Conservation (phyloP, 2,329 filamentous ascomycete genomes). For the Cladobotryum protrusum region DNA sequence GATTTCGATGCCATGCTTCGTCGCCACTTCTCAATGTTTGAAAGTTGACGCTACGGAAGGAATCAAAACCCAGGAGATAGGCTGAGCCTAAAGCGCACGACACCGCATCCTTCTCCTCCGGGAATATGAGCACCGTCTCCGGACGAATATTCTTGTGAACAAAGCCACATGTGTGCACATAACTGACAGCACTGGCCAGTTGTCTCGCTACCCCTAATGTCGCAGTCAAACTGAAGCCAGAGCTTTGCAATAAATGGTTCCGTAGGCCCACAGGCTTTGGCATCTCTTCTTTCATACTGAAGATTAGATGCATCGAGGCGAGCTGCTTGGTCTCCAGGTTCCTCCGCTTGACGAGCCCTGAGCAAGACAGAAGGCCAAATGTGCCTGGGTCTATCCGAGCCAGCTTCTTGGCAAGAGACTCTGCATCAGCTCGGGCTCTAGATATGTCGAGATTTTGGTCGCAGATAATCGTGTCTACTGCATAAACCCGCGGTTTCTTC, state of each 20-base stretch:
- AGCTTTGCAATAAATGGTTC: constrained; percentile 1
- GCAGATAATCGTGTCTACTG: constrained; percentile 20
- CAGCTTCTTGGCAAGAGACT: constrained; percentile 9
- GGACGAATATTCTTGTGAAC: constrained; percentile 43
- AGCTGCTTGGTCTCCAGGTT: constrained; percentile 2
- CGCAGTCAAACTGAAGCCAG: constrained; percentile 22
- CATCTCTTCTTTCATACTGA: constrained; percentile 2
- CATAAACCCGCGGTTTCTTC: constrained; percentile 4
- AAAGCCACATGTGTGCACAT: constrained; percentile 39
- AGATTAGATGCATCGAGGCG: constrained; percentile 9
- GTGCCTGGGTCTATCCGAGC: not conserved
- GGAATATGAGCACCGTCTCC: constrained; percentile 28
- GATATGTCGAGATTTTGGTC: constrained; percentile 8
- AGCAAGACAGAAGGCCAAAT: not conserved
- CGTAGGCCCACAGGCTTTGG: not conserved
- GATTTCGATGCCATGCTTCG: constrained; percentile 28
- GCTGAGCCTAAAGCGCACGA: not conserved
- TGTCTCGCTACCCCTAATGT: constrained; percentile 14
- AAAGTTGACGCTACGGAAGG: constrained; percentile 15
- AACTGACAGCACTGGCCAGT: constrained; percentile 20
- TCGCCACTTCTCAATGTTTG: constrained; percentile 26
- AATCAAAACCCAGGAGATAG: constrained; percentile 15
- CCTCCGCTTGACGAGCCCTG: constrained; percentile 19
- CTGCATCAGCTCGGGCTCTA: constrained; percentile 7
- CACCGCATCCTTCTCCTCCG: not conserved